These are phyloP conservation scores for Auricularia heimuer DNA, from an alignment of 768 basidiomycete genomes.

Conservation along the genomic window DNA sequence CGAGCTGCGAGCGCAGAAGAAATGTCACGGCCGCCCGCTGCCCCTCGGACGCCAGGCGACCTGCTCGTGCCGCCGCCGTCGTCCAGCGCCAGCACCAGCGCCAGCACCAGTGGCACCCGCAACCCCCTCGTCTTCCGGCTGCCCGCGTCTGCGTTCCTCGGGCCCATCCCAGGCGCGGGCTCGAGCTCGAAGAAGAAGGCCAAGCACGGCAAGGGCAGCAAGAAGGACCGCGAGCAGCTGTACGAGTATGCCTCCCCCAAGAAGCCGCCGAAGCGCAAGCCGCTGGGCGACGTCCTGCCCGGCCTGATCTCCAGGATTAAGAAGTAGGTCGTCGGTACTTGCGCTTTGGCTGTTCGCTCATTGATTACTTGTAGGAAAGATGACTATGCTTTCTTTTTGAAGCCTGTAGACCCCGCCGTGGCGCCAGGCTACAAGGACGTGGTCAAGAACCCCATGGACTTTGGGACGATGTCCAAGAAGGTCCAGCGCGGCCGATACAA, in stretches of 20 bases:
- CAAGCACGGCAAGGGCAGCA: neutral
- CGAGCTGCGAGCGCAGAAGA: no score
- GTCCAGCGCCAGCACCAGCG: neutral
- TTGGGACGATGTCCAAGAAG: constrained; percentile 77
- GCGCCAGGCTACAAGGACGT: constrained; percentile 57
- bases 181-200: neutral
- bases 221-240: neutral
- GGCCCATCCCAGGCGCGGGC: neutral
- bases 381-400: constrained; percentile 75
- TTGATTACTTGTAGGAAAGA: constrained; percentile 49
- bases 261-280: constrained; percentile 63
- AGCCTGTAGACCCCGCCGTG: constrained; percentile 50
- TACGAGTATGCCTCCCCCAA: constrained; percentile 17
- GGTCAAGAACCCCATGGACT: constrained; percentile 84
- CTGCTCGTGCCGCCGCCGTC: neutral
- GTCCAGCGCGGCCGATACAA: constrained; percentile 68
- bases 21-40: no score
- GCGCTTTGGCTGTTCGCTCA: constrained; percentile 1
- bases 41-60: neutral
- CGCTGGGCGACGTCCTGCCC: constrained; percentile 62
- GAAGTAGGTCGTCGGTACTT: constrained; percentile 38
- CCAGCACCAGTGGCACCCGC: neutral
- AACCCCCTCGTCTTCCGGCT: neutral
- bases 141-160: neutral
- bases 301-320: constrained; percentile 65